Percentiles rank a stretch among this genome's conserved stretches.
These are phyloP conservation scores for Cicer judaicum DNA, from an alignment of 306 rosid species.

Conservation along the genomic window DNA sequence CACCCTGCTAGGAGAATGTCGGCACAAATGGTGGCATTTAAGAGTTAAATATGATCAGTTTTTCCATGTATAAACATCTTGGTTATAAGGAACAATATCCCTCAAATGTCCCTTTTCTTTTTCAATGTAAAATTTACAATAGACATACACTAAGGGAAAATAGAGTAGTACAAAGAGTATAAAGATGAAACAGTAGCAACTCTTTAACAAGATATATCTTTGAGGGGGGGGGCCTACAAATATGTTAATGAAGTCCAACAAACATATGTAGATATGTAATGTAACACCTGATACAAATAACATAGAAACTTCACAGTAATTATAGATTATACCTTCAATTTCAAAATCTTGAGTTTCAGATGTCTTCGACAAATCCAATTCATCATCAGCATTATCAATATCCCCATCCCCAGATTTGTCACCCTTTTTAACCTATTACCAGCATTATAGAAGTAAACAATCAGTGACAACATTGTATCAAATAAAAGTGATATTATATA, in stretches of 20 bases:
- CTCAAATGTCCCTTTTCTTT: not conserved
- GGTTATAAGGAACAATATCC: not conserved
- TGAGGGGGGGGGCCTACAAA: not conserved
- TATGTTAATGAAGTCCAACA: conserved; percentile 4
- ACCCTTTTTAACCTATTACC: conserved; percentile 67
- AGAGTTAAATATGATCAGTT: conserved; percentile 1
- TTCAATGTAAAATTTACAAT: not conserved
- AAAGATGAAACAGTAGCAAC: not conserved
- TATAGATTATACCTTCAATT: conserved; percentile 58
- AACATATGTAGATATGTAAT: conserved; percentile 5
- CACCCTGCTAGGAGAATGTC: conserved; percentile 5
- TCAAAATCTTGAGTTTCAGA: conserved; percentile 46
- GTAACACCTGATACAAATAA: not conserved
- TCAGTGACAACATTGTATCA: conserved; percentile 22
- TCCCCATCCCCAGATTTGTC: conserved; percentile 51
- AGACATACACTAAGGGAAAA: not conserved
- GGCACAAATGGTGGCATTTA: not conserved
- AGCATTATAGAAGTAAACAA: conserved; percentile 42
- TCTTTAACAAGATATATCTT: not conserved
- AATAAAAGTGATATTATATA: conserved; percentile 14
- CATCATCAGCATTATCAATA: conserved; percentile 48
- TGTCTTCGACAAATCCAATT: conserved; percentile 50
- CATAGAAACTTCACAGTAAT: conserved; percentile 4
- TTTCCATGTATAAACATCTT: conserved; percentile 1
- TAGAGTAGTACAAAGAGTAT: not conserved